Evolutionary conservation across 176 grass and related monocot species (phyloP).

Genomic region (Carex parvula): DNA sequence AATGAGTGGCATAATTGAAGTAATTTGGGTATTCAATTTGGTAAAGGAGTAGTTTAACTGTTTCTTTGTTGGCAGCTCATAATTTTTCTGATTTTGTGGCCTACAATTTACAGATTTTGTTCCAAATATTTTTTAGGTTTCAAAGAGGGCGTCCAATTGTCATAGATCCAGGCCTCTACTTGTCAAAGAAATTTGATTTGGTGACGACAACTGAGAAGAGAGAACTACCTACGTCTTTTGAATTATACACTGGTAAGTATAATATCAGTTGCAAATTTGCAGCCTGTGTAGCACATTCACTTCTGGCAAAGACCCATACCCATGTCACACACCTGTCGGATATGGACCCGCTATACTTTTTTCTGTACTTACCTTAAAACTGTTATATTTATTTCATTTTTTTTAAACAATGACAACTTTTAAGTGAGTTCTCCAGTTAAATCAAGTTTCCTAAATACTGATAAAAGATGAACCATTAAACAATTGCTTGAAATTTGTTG

Average conservation of each 20-base stretch:
- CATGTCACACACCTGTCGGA: neutral
- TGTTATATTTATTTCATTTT: neutral
- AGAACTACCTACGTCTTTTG: constrained; percentile 87
- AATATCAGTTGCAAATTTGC: constrained; percentile 19
- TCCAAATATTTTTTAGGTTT: constrained; percentile 42
- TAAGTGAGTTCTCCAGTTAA: neutral
- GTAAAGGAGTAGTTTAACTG: neutral
- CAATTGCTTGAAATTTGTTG: neutral
- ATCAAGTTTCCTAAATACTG: neutral
- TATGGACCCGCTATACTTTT: neutral
- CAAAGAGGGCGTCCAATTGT: constrained; percentile 77
- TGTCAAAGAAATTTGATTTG: constrained; percentile 91
- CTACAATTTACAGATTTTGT: neutral
- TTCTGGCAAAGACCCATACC: neutral
- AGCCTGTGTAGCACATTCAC: neutral
- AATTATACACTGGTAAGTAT: constrained; percentile 77
- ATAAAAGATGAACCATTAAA: neutral
- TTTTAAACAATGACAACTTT: neutral
- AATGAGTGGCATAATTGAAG: neutral
- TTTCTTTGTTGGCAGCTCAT: neutral
- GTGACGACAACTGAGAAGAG: constrained; percentile 58
- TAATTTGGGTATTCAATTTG: neutral
- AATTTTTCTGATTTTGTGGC: constrained; percentile 5
- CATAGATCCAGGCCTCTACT: constrained; percentile 87
- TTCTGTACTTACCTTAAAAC: neutral